Percentiles rank a stretch among this genome's conserved stretches.
Conservation (phyloP, 2,329 filamentous ascomycete species). For the Botrytis fabae region DNA sequence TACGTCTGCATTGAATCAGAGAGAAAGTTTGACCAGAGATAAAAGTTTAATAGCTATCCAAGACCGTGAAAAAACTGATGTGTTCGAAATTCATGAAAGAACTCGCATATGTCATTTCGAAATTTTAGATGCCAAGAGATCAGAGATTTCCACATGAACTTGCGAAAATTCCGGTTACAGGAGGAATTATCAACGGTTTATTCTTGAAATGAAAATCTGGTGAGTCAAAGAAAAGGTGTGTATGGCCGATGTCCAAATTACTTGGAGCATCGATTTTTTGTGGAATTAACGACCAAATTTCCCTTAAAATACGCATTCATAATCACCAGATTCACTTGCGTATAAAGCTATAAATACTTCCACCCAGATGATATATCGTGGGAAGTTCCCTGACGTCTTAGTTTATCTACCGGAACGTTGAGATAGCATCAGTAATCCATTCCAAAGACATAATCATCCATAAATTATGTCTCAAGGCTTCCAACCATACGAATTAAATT, state of each 20-base stretch:
- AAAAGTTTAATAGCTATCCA: not conserved
- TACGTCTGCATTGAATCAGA: too few relatives aligned
- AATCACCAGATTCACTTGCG: not conserved
- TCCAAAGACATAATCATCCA: not conserved
- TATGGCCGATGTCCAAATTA: accelerated
- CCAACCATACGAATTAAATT: constrained; percentile 7
- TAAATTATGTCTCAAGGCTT: not conserved
- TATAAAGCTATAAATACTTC: not conserved
- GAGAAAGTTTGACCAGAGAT: too few relatives aligned
- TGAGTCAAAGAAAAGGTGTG: not conserved
- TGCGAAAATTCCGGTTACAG: accelerated
- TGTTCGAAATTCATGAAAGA: not conserved
- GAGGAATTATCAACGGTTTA: accelerated
- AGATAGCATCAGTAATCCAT: too few relatives aligned
- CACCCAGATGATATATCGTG: accelerated
- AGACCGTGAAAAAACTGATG: accelerated
- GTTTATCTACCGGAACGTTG: too few relatives aligned
- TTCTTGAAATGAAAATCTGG: not conserved
- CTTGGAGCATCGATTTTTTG: accelerated
- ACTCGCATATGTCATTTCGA: accelerated
- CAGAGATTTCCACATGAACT: accelerated
- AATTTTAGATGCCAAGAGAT: accelerated
- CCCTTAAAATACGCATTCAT: accelerated
- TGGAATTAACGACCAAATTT: accelerated
- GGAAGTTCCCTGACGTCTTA: not conserved